A percentile compares a stretch with the other conserved stretches of the same genome.
These are phyloP conservation scores for Pythium phragmitis DNA, from an alignment of 352 stramenopile species.

Conservation along the genomic window DNA sequence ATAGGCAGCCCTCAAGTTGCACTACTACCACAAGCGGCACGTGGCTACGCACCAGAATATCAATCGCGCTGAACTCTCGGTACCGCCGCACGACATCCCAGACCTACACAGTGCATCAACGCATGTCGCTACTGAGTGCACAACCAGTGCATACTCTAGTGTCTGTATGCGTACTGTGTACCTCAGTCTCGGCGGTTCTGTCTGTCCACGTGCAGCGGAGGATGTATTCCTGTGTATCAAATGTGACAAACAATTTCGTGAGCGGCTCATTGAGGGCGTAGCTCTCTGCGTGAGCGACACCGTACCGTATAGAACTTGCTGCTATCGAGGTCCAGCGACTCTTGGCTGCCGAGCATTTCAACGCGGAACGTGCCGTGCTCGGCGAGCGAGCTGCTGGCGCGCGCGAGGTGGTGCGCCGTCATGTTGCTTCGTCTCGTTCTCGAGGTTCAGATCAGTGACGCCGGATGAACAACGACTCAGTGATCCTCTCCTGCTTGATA, in stretches of 20 bases:
- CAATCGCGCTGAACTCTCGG: conserved; percentile 82
- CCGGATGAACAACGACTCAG: neutral
- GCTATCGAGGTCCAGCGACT: conserved; percentile 82
- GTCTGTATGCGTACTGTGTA: neutral
- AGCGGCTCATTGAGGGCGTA: neutral
- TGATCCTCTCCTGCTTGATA: conserved; percentile 2
- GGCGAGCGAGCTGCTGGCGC: conserved; percentile 23
- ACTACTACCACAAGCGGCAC: neutral
- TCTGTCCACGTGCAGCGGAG: conserved; percentile 72
- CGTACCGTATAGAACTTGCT: conserved; percentile 84
- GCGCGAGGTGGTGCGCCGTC: conserved; percentile 18
- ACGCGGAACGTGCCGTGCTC: conserved; percentile 65
- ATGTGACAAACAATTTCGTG: neutral
- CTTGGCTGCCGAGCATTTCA: conserved; percentile 74
- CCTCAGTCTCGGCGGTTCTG: conserved; percentile 20
- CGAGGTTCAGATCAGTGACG: conserved; percentile 4
- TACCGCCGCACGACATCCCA: conserved; percentile 85
- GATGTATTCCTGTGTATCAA: conserved; percentile 66
- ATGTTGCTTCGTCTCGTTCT: conserved; percentile 16
- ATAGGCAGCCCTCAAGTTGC: neutral
- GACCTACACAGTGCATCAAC: conserved; percentile 35
- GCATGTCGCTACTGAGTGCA: neutral
- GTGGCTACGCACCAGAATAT: conserved; percentile 60
- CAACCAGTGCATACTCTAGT: neutral
- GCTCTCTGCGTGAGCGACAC: neutral